phyloP scores from a whole-genome alignment of 2,329 filamentous ascomycete genomes.

The Alternaria alternata region DNA sequence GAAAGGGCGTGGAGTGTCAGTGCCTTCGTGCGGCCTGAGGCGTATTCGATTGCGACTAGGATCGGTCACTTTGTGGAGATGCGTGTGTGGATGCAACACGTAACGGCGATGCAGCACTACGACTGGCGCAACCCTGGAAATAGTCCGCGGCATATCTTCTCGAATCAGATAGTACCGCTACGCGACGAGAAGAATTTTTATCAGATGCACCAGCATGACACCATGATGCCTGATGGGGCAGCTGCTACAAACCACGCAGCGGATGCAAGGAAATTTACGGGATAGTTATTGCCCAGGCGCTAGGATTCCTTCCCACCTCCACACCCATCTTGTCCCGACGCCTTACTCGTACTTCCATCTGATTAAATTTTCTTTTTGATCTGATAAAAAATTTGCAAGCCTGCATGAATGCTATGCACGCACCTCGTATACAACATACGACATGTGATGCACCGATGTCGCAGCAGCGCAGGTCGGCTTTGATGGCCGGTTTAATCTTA shows the following conservation, averaged over 20 bases:
- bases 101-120: constrained; percentile 20
- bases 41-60: constrained; percentile 21
- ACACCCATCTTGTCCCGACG: constrained; percentile 5
- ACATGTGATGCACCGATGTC: constrained; percentile 25
- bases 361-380: constrained; percentile 29
- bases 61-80: constrained; percentile 15
- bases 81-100: constrained; percentile 26
- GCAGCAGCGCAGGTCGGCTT: constrained; percentile 2
- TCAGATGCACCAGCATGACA: constrained; percentile 19
- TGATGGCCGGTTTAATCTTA: constrained; percentile 28
- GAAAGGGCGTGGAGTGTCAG: background rate
- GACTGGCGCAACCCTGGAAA: background rate
- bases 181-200: constrained; percentile 4
- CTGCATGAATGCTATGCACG: constrained; percentile 2
- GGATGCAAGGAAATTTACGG: constrained; percentile 26
- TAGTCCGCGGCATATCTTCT: constrained; percentile 3
- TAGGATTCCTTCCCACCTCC: constrained; percentile 4
- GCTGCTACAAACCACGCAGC: background rate
- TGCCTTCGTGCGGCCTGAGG: background rate
- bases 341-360: constrained; percentile 23
- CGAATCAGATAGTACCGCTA: constrained; percentile 8
- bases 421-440: constrained; percentile 1
- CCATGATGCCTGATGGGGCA: constrained; percentile 11
- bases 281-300: constrained; percentile 8
- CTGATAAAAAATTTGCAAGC: constrained; percentile 33